Evolutionary conservation across 257 asterid genomes (phyloP).

Genomic region (Nicotiana noctiflora): DNA sequence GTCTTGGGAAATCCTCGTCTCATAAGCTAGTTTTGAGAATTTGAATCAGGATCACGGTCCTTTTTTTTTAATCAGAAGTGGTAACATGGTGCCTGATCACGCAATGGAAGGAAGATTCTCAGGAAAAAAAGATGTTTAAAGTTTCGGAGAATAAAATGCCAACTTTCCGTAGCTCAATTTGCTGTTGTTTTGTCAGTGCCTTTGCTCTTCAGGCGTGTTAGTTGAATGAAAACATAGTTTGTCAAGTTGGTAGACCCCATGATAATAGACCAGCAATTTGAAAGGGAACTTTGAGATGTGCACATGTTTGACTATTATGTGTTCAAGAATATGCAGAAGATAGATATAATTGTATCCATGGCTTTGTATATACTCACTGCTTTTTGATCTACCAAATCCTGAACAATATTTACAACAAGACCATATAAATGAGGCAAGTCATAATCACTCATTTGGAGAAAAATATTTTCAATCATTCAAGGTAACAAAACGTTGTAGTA

Average conservation of each 20-base stretch:
- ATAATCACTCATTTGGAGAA: not conserved
- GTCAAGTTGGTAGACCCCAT: not conserved
- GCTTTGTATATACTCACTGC: constrained; percentile 42
- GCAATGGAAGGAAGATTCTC: constrained; percentile 51
- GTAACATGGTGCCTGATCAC: constrained; percentile 53
- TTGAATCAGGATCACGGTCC: no score
- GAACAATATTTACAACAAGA: constrained; percentile 20
- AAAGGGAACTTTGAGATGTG: constrained; percentile 34
- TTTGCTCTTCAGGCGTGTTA: not conserved
- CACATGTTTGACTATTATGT: constrained; percentile 47
- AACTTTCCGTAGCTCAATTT: not conserved
- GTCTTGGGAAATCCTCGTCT: no score
- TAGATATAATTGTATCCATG: constrained; percentile 17
- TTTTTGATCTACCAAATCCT: constrained; percentile 37
- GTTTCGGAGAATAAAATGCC: constrained; percentile 26
- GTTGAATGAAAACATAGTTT: not conserved
- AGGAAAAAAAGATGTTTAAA: constrained; percentile 33
- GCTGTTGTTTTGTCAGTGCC: not conserved
- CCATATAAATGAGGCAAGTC: not conserved
- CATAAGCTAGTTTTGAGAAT: no score
- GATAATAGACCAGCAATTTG: constrained; percentile 2
- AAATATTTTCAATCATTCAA: not conserved
- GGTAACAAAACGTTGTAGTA: not conserved
- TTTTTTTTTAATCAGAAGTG: not conserved
- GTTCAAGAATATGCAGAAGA: constrained; percentile 52